Evolutionary conservation across 2,329 filamentous ascomycete species (phyloP), one percentile per base, ranked within the genome.

Genomic region (Tolypocladium sp.): DNA sequence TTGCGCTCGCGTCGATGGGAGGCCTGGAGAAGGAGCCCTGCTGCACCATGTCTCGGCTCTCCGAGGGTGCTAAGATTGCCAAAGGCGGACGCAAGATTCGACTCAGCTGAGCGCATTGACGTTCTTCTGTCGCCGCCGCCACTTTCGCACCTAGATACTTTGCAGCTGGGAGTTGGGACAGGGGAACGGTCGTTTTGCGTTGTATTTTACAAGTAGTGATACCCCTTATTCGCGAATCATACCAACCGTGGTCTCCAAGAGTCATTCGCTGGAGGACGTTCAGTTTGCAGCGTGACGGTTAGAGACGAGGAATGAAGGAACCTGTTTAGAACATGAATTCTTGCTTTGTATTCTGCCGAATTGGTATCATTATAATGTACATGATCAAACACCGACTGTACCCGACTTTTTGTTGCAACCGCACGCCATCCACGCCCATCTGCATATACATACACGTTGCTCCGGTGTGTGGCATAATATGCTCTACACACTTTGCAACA

Each of bases 1-100:
- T 89, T 77, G 92, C 92, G 7, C 76, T 99, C 57, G 91, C 92
- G 1, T 95, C 91, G 3, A 95, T 97, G 90, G 85, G 88, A 42
- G 89, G 88, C 2, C 82, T 85, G 33, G 92, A 97, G 64, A 79
- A 77, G 54, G 83, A 84, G 58, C 91, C 94, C 0, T 77, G 84
- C 40, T 94, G 89, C 65, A 89, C 93, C 60, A 97, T 99, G 92
- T 96, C 92, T 62, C 87, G 94, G 57, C 87, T 83, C 53, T 70
- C 73, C 4, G 72, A 79, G 52, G 71, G 79, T 65, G 78, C 79
- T 65, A 76, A 78, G 35, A 82, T 86, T 55, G 79, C 79, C 58
- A 76, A 79, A 60, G 82, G 85, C 10, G 83, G 77, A 37, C 79
- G 80, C 63, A 85, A 80, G 66, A 76, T 76, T 58, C 68, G 70